phyloP scores from a whole-genome alignment of 495 filamentous ascomycete species.

The Tuber melanosporum region DNA sequence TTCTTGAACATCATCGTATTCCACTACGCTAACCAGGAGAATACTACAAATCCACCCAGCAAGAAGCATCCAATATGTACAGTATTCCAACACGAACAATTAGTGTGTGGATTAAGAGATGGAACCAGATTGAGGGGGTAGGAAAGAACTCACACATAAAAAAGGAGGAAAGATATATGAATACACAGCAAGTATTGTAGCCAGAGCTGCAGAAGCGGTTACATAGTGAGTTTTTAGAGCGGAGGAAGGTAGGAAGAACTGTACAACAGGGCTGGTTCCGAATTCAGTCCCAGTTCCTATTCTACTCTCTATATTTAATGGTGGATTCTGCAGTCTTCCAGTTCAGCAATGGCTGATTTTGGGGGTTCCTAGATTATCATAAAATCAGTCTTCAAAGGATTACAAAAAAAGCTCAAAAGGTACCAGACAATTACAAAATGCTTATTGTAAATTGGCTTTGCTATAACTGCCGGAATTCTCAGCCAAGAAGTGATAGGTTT shows the following conservation, averaged over 20 bases:
- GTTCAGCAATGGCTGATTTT: slow-evolving; percentile 10
- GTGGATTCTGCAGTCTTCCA: not conserved
- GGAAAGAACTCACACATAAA: not conserved
- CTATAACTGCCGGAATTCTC: slow-evolving; percentile 11
- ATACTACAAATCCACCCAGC: slow-evolving; percentile 5
- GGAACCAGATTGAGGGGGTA: not conserved
- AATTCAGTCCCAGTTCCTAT: no score
- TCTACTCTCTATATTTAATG: not conserved
- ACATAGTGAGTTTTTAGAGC: not conserved
- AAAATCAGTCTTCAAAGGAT: slow-evolving; percentile 7
- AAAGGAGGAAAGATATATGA: not conserved
- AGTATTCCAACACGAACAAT: slow-evolving; percentile 9
- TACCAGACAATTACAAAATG: slow-evolving; percentile 7
- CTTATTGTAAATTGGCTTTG: slow-evolving; percentile 13
- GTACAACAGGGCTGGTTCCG: not conserved
- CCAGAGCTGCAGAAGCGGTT: not conserved
- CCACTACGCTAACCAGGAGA: not conserved
- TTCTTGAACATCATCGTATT: slow-evolving; percentile 8
- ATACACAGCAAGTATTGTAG: not conserved
- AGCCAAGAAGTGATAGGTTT: not conserved
- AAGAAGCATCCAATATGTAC: slow-evolving; percentile 8
- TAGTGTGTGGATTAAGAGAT: not conserved
- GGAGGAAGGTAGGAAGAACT: not conserved
- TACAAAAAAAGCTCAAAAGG: slow-evolving; percentile 17
- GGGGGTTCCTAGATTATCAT: slow-evolving; percentile 1